Conservation (phyloP, 1,284 basidiomycete species). For the Crepidotus sp. region DNA sequence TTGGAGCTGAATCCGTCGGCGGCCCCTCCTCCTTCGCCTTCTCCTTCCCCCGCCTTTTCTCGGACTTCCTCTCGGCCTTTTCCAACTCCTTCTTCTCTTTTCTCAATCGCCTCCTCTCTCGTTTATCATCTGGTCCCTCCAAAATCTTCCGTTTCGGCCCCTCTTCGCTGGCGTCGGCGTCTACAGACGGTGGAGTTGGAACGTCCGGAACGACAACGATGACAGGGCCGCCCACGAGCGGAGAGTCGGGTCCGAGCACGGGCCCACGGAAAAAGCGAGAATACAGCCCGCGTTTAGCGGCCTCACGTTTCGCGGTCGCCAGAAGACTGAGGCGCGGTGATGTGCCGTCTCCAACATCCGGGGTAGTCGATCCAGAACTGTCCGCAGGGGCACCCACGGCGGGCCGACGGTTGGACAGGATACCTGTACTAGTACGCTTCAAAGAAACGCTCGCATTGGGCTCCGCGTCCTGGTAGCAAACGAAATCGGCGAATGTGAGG, state of each 20-base stretch:
- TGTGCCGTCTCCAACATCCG: conserved; percentile 26
- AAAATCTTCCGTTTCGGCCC: conserved; percentile 4
- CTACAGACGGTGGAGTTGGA: not conserved
- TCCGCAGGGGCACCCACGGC: conserved; percentile 36
- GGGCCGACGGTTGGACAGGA: conserved; percentile 66
- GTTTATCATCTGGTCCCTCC: conserved; percentile 1
- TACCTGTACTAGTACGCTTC: conserved; percentile 64
- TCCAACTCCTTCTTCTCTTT: conserved; percentile 18
- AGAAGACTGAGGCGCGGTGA: conserved; percentile 42
- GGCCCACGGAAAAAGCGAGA: conserved; percentile 75
- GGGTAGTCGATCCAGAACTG: conserved; percentile 41
- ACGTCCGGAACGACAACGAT: not conserved
- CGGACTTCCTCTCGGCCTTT: conserved; percentile 19
- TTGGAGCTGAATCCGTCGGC: conserved; percentile 6
- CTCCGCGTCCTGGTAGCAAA: conserved; percentile 20
- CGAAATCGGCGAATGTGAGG: not conserved
- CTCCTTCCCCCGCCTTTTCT: conserved; percentile 16
- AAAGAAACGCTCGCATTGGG: conserved; percentile 25
- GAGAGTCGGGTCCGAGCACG: conserved; percentile 40
- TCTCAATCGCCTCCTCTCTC: conserved; percentile 7
- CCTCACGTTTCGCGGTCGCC: conserved; percentile 64
- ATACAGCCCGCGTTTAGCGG: conserved; percentile 69
- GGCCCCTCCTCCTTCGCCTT: conserved; percentile 14
- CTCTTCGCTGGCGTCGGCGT: not conserved
- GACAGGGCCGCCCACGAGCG: conserved; percentile 1